Conservation (phyloP, 2,329 filamentous ascomycete species). For the Cladosporium sphaerospermum region DNA sequence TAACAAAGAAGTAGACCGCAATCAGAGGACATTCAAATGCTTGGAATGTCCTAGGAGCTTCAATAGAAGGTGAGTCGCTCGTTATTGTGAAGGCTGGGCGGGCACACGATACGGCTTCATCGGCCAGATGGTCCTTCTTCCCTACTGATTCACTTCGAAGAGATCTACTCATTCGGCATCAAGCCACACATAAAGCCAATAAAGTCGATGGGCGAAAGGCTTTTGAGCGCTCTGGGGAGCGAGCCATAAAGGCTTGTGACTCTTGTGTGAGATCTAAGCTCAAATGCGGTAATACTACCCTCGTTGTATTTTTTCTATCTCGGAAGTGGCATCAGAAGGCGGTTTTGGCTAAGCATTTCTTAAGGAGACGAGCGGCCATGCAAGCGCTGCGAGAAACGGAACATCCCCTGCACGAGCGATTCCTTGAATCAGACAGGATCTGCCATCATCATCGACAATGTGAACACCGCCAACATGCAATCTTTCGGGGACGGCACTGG, state of each 20-base stretch:
- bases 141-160: constrained; percentile 12
- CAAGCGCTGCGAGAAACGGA: constrained; percentile 18
- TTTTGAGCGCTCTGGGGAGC: constrained; percentile 18
- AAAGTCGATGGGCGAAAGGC: constrained; percentile 18
- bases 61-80: constrained; percentile 16
- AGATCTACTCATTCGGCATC: constrained; percentile 27
- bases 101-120: too few relatives aligned
- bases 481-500: background rate
- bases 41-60: constrained; percentile 26
- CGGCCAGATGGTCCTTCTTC: too few relatives aligned
- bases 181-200: constrained; percentile 25
- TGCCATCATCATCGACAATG: background rate
- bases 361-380: constrained; percentile 25
- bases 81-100: background rate
- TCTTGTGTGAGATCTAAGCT: constrained; percentile 28
- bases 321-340: background rate
- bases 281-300: constrained; percentile 20
- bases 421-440: background rate
- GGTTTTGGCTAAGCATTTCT: background rate
- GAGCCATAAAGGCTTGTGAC: constrained; percentile 28
- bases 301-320: too few relatives aligned
- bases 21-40: constrained; percentile 28
- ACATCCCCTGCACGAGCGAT: constrained; percentile 12
- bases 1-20: constrained; percentile 16
- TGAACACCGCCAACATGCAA: background rate